Percentiles rank a stretch among this genome's conserved stretches.
Evolutionary conservation across 2,329 filamentous ascomycete species (phyloP).

Genomic region (Penicillium expansum): DNA sequence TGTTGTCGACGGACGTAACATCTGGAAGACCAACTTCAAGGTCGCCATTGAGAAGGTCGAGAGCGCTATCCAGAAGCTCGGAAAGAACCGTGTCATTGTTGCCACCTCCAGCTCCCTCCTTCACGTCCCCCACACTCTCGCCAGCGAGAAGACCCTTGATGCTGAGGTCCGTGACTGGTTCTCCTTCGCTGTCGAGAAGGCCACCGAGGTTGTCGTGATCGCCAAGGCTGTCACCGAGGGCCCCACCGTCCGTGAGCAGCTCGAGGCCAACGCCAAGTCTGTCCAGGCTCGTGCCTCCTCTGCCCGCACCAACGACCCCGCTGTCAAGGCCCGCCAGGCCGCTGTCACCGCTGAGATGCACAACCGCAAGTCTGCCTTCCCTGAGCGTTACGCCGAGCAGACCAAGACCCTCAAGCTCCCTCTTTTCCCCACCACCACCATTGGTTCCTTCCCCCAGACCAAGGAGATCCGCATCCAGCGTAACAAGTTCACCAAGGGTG

Average conservation of each 20-base stretch:
- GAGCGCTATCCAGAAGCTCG: conserved; percentile 88
- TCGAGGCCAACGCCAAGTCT: conserved; percentile 96
- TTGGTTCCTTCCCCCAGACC: conserved; percentile 99
- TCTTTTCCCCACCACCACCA: conserved; percentile 97
- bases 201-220: conserved; percentile 82
- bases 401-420: conserved; percentile 90
- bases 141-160: conserved; percentile 97
- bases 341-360: conserved; percentile 81
- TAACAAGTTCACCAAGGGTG: conserved; percentile 98
- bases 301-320: conserved; percentile 91
- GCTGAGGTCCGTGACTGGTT: conserved; percentile 96
- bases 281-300: conserved; percentile 88
- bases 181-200: conserved; percentile 96
- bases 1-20: conserved; percentile 98
- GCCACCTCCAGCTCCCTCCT: conserved; percentile 97
- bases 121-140: conserved; percentile 96
- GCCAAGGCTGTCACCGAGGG: conserved; percentile 96
- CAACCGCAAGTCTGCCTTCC: conserved; percentile 89
- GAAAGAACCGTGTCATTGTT: conserved; percentile 95
- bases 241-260: conserved; percentile 79
- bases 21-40: conserved; percentile 99
- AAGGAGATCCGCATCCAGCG: conserved; percentile 96
- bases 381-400: conserved; percentile 79
- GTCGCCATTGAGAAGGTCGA: conserved; percentile 87
- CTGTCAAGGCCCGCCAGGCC: conserved; percentile 94